phyloP scores from a whole-genome alignment of 495 filamentous ascomycete genomes.

The Sphaerosporella brunnea region DNA sequence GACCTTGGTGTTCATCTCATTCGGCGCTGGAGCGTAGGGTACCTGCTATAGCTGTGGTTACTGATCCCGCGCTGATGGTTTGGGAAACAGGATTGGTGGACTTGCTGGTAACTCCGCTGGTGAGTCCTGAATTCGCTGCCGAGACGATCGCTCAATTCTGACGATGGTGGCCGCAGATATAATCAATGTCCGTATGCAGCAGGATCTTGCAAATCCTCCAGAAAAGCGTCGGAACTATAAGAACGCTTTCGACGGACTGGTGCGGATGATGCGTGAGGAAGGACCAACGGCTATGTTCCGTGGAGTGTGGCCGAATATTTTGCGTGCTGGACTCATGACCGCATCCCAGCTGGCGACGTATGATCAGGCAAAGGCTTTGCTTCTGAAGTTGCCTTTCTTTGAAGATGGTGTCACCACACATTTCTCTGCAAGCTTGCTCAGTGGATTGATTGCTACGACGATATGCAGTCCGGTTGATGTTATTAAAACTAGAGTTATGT shows the following conservation, averaged over 20 bases:
- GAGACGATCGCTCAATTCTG: too few relatives aligned
- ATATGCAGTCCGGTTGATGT: slow-evolving; percentile 92
- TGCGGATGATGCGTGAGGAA: slow-evolving; percentile 69
- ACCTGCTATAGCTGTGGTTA: too few relatives aligned
- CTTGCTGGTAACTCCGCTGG: slow-evolving; percentile 71
- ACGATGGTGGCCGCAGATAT: slow-evolving; percentile 54
- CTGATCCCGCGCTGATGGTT: slow-evolving; percentile 62
- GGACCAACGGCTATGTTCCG: slow-evolving; percentile 50
- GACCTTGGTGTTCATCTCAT: slow-evolving; percentile 61
- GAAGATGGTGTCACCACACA: slow-evolving; percentile 65
- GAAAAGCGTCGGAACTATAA: slow-evolving; percentile 69
- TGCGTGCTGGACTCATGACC: slow-evolving; percentile 85
- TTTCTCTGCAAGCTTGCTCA: slow-evolving; percentile 68
- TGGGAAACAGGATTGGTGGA: slow-evolving; percentile 43
- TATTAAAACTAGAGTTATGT: slow-evolving; percentile 94
- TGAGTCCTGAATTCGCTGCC: too few relatives aligned
- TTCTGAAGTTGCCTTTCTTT: slow-evolving; percentile 50
- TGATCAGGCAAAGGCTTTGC: slow-evolving; percentile 69
- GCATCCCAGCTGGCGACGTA: slow-evolving; percentile 78
- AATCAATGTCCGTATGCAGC: slow-evolving; percentile 96
- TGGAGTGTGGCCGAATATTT: slow-evolving; percentile 80
- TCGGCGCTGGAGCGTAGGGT: slow-evolving; percentile 50
- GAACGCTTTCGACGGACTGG: slow-evolving; percentile 69
- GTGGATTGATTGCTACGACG: slow-evolving; percentile 87
- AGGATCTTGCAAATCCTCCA: slow-evolving; percentile 64